Evolutionary conservation across 352 stramenopile species (phyloP), one percentile per base, ranked within the genome.

Genomic region (Saprolegnia diclina): DNA sequence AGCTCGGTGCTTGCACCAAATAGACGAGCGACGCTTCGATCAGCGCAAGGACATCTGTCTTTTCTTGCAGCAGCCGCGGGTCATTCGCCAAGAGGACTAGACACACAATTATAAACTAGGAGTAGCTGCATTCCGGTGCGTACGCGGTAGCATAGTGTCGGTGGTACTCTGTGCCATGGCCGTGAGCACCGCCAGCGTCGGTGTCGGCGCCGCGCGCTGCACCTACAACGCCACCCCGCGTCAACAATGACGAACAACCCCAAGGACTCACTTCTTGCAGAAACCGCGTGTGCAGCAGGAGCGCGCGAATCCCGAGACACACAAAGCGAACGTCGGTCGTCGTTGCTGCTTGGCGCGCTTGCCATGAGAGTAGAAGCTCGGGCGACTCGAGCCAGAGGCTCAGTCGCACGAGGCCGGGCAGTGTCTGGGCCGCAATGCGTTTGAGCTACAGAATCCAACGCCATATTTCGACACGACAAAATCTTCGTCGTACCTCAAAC

Each of bases 371-470:
- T 19, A 82, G 11, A 5, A 81, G 64, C 16, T 73, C 19, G 9
- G 79, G n/a, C 7, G 85, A 64, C 0, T 76, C 67, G 7, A 77
- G 77, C 84, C 84, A 90, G 7, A 87, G 44, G 11, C 68, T 57
- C n/a, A 92, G 52, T 1, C 79, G 72, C 63, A 89, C 72, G 1
- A 92, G 65, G 0, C 79, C 76, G 6, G 82, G 81, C 7, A 90
- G 73, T 26, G 83, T 59, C 54, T 92, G 84, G 0, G 72, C 73
- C 16, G 80, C 80, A 44, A 92, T 90, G 18, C 84, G 74, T 10
- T 78, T 78, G 32, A 92, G 76, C 54, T 92, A 79, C 70, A 88
- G 14, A 38, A 46, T 14, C 6, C 16, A 62, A 61, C 22, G 19
- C 26, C 10, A 37, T 37, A 69, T 21, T 11, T 19, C 18, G 4